phyloP scores from a whole-genome alignment of 495 filamentous ascomycete species.

The Astrothelium macrocarpum region DNA sequence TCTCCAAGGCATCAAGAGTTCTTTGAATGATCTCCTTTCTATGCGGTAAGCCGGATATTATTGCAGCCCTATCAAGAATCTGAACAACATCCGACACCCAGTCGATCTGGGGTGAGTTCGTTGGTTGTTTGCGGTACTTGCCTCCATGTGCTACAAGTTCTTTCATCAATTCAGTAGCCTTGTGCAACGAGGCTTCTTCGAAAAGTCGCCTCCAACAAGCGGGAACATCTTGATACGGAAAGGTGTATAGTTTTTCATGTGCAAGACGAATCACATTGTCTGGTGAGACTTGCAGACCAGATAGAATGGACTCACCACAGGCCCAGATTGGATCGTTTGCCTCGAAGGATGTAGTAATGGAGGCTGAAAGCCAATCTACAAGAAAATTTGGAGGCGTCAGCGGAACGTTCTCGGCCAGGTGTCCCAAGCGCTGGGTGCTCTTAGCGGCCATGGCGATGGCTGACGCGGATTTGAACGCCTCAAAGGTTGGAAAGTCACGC shows the following conservation, averaged over 20 bases:
- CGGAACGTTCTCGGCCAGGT: background rate
- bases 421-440: background rate
- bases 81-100: constrained; percentile 44
- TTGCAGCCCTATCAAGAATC: constrained; percentile 66
- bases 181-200: constrained; percentile 19
- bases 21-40: constrained; percentile 53
- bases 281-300: constrained; percentile 5
- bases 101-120: constrained; percentile 8
- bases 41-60: constrained; percentile 65
- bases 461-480: background rate
- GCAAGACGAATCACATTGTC: constrained; percentile 19
- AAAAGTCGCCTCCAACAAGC: constrained; percentile 21
- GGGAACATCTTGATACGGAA: constrained; percentile 17
- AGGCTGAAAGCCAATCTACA: background rate
- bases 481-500: no score
- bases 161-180: constrained; percentile 2
- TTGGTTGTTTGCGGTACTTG: background rate
- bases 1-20: constrained; percentile 40
- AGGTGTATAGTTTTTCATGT: constrained; percentile 18
- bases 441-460: background rate
- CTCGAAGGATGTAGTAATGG: background rate
- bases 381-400: background rate
- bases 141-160: background rate
- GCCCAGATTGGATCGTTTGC: background rate
- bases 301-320: background rate